phyloP scores from a whole-genome alignment of 2,329 filamentous ascomycete species.

The Aureobasidium sp. region DNA sequence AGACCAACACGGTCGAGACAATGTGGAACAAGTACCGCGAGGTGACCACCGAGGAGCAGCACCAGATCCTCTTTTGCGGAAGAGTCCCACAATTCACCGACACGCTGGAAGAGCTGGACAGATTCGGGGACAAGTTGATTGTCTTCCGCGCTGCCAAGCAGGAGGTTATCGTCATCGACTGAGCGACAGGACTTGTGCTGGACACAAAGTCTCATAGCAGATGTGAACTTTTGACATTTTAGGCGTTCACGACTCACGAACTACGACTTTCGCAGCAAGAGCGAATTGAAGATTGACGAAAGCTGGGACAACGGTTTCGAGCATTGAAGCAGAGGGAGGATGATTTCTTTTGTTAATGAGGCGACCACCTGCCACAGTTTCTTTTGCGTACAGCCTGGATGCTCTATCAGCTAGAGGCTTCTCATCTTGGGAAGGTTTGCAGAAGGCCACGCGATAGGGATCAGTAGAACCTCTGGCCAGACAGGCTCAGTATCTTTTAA shows the following conservation, averaged over 20 bases:
- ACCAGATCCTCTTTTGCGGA: constrained; percentile 18
- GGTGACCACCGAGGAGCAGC: constrained; percentile 14
- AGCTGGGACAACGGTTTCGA: too few relatives aligned
- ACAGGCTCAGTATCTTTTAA: constrained; percentile 2
- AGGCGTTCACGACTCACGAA: not conserved
- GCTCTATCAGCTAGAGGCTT: not conserved
- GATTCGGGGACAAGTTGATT: constrained; percentile 23
- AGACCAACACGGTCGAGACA: constrained; percentile 24
- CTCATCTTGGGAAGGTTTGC: not conserved
- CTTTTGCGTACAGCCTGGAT: not conserved
- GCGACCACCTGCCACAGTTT: not conserved
- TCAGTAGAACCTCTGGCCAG: not conserved
- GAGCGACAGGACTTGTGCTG: not conserved
- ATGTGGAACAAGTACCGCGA: constrained; percentile 20
- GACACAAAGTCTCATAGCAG: not conserved
- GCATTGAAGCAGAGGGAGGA: not conserved
- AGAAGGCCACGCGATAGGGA: not conserved
- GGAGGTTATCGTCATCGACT: constrained; percentile 1
- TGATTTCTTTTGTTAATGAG: not conserved
- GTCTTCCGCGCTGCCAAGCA: constrained; percentile 18
- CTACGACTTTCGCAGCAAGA: not conserved
- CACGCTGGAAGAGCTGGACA: constrained; percentile 22
- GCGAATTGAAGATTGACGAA: not conserved
- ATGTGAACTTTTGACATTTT: not conserved
- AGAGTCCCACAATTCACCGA: constrained; percentile 17